Base-by-base conservation (phyloP, 306 rosid species). In the Quercus agrifolia region DNA sequence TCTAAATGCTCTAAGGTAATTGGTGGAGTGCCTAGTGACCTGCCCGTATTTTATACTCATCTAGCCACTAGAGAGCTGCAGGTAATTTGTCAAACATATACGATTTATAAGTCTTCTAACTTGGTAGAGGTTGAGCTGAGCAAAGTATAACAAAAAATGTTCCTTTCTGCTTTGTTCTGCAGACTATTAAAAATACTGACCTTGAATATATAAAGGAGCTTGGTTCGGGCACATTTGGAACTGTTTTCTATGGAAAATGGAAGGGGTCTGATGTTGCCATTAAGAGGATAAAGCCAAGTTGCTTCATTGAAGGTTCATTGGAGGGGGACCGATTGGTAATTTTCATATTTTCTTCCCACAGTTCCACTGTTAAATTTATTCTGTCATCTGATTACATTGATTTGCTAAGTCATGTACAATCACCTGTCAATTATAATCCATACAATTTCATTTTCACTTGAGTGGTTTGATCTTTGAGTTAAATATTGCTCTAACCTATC, bases 161-260 rank as follows among this genome's bases (percentile, higher is more conserved):
- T 21, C 6, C 15, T 17, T 56, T 70, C 20, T 27, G 6, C 54
- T 44, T 68, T 78, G 20, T 51, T 30, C 4, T 58, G 73, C 73
- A 83, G 86, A 78, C 73, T 25, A 83, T 83, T 1, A 78, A 69
- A 57, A 23, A 33, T 55, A 30, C 67, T 74, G 83, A 83, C 61
- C 86, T 83, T 74, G 86, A 83, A 77, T 74, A 44, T 57, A 74
- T 83, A 68, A 83, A 78, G 61, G 83, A 78, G 76, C 79, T 83
- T 30, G 83, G 86, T 59, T 83, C 80, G 0, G 86, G 83, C 35
- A 83, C 82, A 28, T 83, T 78, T 74, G 86, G 86, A 74, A 78
- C 83, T 5, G 86, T 83, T 74, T 74, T 61, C 79, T 30, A 66
- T 52, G 86, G 86, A 52, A 83, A 83, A 61, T 83, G 86, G 83